Percentiles rank a stretch among this genome's conserved stretches.
phyloP scores from a whole-genome alignment of 1,139 yeast species.

The Pichia sorboxylosa region DNA sequence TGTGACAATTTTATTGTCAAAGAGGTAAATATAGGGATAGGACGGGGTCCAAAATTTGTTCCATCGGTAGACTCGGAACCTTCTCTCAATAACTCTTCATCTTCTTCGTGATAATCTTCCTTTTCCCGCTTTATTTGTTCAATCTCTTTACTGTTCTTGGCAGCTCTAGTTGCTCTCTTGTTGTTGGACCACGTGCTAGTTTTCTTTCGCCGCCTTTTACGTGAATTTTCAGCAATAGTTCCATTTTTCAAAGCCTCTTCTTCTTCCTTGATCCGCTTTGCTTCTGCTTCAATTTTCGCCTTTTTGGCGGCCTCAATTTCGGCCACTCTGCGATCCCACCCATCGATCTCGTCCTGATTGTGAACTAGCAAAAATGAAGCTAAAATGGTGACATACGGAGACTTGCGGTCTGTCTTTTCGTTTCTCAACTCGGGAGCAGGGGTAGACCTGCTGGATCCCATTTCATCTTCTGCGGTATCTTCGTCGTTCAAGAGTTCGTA shows the following conservation, averaged over 20 bases:
- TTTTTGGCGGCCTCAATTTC: slow-evolving; percentile 14
- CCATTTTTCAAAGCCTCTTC: slow-evolving; percentile 6
- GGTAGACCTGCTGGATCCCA: slow-evolving; percentile 3
- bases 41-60: slow-evolving; percentile 16
- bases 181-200: slow-evolving; percentile 18
- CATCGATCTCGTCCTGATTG: slow-evolving; percentile 37
- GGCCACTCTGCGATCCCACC: slow-evolving; percentile 30
- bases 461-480: slow-evolving; percentile 10
- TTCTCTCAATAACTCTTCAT: slow-evolving; percentile 7
- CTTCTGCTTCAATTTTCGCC: slow-evolving; percentile 10
- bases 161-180: slow-evolving; percentile 18
- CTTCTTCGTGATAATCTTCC: slow-evolving; percentile 13
- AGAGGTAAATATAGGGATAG: slow-evolving; percentile 44
- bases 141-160: slow-evolving; percentile 15
- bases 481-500: slow-evolving; percentile 44
- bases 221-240: slow-evolving; percentile 6
- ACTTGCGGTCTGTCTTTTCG: slow-evolving; percentile 2
- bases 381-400: slow-evolving; percentile 34
- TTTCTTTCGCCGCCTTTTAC: slow-evolving; percentile 19
- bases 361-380: slow-evolving; percentile 58
- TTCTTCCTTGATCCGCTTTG: slow-evolving; percentile 9
- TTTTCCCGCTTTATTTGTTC: slow-evolving; percentile 17
- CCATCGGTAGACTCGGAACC: background rate
- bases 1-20: slow-evolving; percentile 52
- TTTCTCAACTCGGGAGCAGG: background rate